These are phyloP conservation scores for Mycosphaerella sp. DNA, from an alignment of 2,329 filamentous ascomycete genomes.

Conservation along the genomic window DNA sequence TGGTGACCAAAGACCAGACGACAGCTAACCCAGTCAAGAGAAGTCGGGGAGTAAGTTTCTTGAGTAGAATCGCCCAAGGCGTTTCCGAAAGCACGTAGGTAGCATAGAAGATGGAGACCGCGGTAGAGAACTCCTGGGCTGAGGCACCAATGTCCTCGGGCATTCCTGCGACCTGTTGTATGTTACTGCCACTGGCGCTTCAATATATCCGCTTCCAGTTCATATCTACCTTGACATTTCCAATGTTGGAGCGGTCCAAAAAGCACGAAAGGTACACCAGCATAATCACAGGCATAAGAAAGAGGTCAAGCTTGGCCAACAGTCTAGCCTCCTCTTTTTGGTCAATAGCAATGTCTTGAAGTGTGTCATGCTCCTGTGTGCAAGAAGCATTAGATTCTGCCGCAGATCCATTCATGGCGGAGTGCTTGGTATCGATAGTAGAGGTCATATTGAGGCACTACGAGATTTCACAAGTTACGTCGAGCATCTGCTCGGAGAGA, in stretches of 20 bases:
- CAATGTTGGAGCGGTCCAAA: slow-evolving; percentile 48
- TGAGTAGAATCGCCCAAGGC: slow-evolving; percentile 26
- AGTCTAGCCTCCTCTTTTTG: slow-evolving; percentile 43
- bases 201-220: neutral
- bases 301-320: slow-evolving; percentile 45
- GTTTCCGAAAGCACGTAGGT: slow-evolving; percentile 42
- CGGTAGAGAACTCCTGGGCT: slow-evolving; percentile 42
- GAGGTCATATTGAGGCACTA: neutral
- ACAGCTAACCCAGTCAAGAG: slow-evolving; percentile 23
- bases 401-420: neutral
- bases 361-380: neutral
- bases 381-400: neutral
- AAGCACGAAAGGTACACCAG: slow-evolving; percentile 51
- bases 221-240: slow-evolving; percentile 28
- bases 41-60: neutral
- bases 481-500: neutral
- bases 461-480: neutral
- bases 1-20: slow-evolving; percentile 46
- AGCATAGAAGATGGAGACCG: slow-evolving; percentile 48
- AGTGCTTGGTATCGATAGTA: neutral
- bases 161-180: slow-evolving; percentile 37
- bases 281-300: slow-evolving; percentile 50
- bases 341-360: slow-evolving; percentile 34
- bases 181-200: neutral
- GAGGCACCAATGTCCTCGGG: slow-evolving; percentile 41